Evolutionary conservation across 2,329 filamentous ascomycete species (phyloP).

Genomic region (Tolypocladium guangdongense): DNA sequence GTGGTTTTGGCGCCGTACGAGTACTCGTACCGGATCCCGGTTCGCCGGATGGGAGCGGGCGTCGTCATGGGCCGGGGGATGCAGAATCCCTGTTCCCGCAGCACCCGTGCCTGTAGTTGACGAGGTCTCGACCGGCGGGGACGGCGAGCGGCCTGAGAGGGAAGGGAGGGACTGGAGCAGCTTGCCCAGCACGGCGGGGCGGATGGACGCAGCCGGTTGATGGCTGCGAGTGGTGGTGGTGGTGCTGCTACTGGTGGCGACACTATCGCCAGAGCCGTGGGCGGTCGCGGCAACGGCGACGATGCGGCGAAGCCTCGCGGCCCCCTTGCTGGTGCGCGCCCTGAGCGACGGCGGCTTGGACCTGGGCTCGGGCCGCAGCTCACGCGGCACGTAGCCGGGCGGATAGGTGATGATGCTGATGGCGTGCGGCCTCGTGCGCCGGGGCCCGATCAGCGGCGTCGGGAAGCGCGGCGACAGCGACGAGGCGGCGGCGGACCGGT

Average conservation of each 20-base stretch:
- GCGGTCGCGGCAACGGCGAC: not conserved
- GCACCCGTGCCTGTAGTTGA: not conserved
- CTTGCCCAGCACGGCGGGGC: constrained; percentile 5
- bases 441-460: constrained; percentile 26
- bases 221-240: not conserved
- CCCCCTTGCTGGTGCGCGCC: not conserved
- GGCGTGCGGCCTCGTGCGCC: constrained; percentile 27
- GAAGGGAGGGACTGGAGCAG: constrained; percentile 6
- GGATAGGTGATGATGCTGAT: constrained; percentile 32
- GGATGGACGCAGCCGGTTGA: not conserved
- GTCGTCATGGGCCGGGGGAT: constrained; percentile 21
- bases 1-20: constrained; percentile 4
- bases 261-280: not conserved
- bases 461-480: constrained; percentile 16
- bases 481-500: not conserved
- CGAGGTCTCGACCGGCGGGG: not conserved
- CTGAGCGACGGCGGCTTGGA: constrained; percentile 1
- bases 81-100: constrained; percentile 6
- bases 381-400: constrained; percentile 31
- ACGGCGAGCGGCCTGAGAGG: constrained; percentile 1
- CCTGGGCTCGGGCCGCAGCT: constrained; percentile 21
- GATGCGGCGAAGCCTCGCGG: not conserved
- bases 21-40: not conserved
- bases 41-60: constrained; percentile 10
- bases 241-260: not conserved